Evolutionary conservation across 2,329 filamentous ascomycete genomes (phyloP).

Genomic region (Colletotrichum sp.): DNA sequence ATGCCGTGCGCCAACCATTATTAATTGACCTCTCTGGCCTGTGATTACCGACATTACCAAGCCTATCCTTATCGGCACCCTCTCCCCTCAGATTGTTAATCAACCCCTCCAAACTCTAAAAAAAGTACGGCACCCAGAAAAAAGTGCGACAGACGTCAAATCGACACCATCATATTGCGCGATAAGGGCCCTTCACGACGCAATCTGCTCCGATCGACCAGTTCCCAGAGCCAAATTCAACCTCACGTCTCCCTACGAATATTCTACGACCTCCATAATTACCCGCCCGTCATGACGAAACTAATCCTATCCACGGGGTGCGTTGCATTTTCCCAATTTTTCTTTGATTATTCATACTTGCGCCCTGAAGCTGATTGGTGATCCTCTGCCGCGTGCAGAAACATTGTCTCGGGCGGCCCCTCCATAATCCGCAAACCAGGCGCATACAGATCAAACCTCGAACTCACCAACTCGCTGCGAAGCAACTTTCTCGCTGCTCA

Average conservation of each 20-base stretch:
- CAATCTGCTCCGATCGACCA: background rate
- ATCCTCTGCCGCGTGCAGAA: conserved; percentile 47
- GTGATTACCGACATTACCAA: background rate
- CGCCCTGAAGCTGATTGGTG: conserved; percentile 21
- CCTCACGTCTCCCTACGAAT: background rate
- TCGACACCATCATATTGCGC: conserved; percentile 8
- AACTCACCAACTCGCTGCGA: conserved; percentile 87
- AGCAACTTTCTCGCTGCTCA: conserved; percentile 81
- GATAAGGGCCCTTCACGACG: background rate
- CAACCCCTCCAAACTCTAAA: conserved; percentile 8
- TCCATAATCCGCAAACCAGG: conserved; percentile 83
- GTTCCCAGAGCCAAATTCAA: background rate
- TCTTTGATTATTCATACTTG: conserved; percentile 27
- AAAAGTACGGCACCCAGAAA: background rate
- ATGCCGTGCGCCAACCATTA: conserved; percentile 5
- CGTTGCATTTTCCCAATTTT: conserved; percentile 34
- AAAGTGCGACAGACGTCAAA: background rate
- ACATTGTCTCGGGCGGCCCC: conserved; percentile 84
- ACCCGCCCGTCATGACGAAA: conserved; percentile 68
- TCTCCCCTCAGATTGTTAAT: conserved; percentile 13
- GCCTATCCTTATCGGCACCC: conserved; percentile 9
- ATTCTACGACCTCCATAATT: background rate
- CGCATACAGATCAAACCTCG: conserved; percentile 86
- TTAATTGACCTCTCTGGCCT: conserved; percentile 1
- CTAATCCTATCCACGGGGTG: conserved; percentile 88